Evolutionary conservation across 345 rosid genomes (phyloP).

Genomic region (Eucalyptus marginata): DNA sequence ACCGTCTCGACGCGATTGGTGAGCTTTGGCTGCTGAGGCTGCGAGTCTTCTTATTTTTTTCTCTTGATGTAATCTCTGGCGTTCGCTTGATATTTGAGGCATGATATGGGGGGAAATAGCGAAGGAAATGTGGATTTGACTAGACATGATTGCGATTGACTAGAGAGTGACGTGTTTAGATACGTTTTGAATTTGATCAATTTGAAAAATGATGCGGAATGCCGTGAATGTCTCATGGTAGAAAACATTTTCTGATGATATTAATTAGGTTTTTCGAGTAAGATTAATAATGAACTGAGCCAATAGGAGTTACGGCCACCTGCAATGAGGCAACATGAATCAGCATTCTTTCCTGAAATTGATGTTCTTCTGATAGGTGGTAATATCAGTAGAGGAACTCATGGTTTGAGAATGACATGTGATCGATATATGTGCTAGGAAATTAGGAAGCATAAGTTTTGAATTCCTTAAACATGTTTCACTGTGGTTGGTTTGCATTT

Average conservation of each 20-base stretch:
- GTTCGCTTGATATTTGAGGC: neutral
- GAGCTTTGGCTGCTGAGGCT: neutral
- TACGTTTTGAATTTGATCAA: neutral
- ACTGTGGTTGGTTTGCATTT: neutral
- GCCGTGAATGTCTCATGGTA: neutral
- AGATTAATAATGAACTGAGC: neutral
- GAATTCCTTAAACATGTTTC: neutral
- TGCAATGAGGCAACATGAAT: neutral
- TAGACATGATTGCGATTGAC: neutral
- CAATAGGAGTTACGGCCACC: neutral
- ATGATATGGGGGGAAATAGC: neutral
- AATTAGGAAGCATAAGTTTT: neutral
- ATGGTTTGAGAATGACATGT: neutral
- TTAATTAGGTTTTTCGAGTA: neutral
- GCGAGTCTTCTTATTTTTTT: neutral
- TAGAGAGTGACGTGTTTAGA: neutral
- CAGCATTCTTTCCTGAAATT: neutral
- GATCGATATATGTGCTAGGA: neutral
- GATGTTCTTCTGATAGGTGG: neutral
- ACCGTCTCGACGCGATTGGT: slow-evolving; percentile 79
- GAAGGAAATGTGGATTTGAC: neutral
- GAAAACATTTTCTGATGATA: neutral
- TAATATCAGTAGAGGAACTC: neutral
- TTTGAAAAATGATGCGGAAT: neutral
- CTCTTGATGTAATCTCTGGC: neutral